Conservation (phyloP, 805 yeast genomes). For the Cephaloascus albidus region DNA sequence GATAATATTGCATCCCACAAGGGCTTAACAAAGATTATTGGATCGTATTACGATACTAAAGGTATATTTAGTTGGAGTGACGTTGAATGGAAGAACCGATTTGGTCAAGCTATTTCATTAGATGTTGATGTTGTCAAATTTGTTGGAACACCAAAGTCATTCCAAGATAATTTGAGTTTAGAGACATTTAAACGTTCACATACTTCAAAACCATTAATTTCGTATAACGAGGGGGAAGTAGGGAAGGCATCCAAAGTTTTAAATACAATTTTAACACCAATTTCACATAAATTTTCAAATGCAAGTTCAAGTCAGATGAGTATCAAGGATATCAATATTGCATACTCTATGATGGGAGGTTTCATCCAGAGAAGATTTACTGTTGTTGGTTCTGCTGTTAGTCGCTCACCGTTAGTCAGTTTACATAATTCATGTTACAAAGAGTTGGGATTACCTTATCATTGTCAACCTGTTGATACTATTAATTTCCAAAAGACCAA, state of each 20-base stretch:
- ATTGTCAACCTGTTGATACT: conserved; percentile 21
- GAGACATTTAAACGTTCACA: conserved; percentile 24
- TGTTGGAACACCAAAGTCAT: conserved; percentile 22
- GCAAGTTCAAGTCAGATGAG: conserved; percentile 18
- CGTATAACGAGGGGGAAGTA: conserved; percentile 26
- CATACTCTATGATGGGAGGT: conserved; percentile 28
- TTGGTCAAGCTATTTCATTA: conserved; percentile 22
- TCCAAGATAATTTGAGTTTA: conserved; percentile 25
- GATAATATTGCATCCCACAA: conserved; percentile 17
- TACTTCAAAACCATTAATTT: conserved; percentile 24
- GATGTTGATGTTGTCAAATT: conserved; percentile 27
- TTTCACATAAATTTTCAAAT: conserved; percentile 12
- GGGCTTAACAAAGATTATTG: conserved; percentile 24
- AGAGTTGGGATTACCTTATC: conserved; percentile 24
- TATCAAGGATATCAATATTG: conserved; percentile 19
- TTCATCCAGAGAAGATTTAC: conserved; percentile 20
- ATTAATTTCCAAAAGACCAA: conserved; percentile 20
- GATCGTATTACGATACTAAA: conserved; percentile 19
- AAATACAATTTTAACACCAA: conserved; percentile 27
- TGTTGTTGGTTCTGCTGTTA: conserved; percentile 31
- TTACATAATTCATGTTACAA: conserved; percentile 30
- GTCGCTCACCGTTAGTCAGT: conserved; percentile 31
- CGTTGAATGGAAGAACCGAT: conserved; percentile 28
- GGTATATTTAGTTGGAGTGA: conserved; percentile 18
- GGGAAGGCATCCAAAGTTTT: conserved; percentile 31